A percentile compares a stretch with the other conserved stretches of the same genome.
Conservation (phyloP, 176 grass and related monocot species). For the Aegilops longissima region DNA sequence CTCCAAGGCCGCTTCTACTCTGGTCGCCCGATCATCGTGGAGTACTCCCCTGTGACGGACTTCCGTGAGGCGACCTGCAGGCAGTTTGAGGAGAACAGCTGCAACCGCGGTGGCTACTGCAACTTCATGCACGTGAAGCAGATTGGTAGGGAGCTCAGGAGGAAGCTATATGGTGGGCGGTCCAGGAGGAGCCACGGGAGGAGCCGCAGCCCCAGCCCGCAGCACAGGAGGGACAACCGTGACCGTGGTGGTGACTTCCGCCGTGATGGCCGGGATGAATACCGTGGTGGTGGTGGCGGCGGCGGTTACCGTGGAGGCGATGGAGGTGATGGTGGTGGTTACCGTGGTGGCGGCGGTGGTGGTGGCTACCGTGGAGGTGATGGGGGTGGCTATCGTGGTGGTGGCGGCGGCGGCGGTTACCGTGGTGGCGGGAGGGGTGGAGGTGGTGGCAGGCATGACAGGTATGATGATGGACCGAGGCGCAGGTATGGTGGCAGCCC, state of each 20-base stretch:
- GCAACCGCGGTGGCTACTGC: constrained; percentile 61
- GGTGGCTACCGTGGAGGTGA: constrained; percentile 21
- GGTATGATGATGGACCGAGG: constrained; percentile 53
- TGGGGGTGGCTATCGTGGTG: constrained; percentile 10
- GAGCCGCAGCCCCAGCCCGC: constrained; percentile 55
- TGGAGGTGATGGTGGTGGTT: not conserved
- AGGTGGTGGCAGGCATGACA: constrained; percentile 46
- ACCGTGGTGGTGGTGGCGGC: constrained; percentile 27
- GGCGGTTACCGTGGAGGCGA: constrained; percentile 17
- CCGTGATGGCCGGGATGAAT: constrained; percentile 22
- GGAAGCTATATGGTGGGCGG: constrained; percentile 48
- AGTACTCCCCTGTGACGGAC: constrained; percentile 59
- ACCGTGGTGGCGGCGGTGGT: constrained; percentile 24
- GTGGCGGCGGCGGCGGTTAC: constrained; percentile 23
- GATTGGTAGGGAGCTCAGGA: constrained; percentile 59
- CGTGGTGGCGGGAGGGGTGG: not conserved
- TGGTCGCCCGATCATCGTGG: constrained; percentile 52
- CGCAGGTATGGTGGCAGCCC: constrained; percentile 57
- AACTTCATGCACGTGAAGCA: constrained; percentile 73
- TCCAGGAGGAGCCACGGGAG: constrained; percentile 45
- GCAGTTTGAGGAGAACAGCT: constrained; percentile 70
- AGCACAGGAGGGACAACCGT: constrained; percentile 45
- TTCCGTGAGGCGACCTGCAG: constrained; percentile 59
- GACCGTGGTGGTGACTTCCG: constrained; percentile 41
- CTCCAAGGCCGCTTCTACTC: constrained; percentile 58